phyloP scores from a whole-genome alignment of 192 early-diverging fungal species.

The Backusella psychrophila region DNA sequence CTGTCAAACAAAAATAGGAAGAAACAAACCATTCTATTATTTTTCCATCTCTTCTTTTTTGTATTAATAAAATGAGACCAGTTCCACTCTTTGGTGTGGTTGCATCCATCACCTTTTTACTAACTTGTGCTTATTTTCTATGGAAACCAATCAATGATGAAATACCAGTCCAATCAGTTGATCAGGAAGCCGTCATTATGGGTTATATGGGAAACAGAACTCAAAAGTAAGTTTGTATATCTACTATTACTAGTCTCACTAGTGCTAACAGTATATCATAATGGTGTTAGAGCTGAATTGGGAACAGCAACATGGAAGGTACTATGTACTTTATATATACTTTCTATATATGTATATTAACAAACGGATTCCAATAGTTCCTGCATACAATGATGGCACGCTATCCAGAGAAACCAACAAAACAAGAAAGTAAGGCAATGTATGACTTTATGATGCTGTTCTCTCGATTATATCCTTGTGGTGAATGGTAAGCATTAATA shows the following conservation, averaged over 20 bases:
- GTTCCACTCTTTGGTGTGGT: background rate
- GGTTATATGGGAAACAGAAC: slow-evolving; percentile 40
- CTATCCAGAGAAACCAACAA: slow-evolving; percentile 78
- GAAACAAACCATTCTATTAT: background rate
- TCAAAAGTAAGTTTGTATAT: slow-evolving; percentile 38
- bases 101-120: background rate
- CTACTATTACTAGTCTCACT: background rate
- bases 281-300: slow-evolving; percentile 69
- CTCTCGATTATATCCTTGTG: slow-evolving; percentile 91
- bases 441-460: slow-evolving; percentile 80
- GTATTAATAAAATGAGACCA: background rate
- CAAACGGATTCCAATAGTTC: slow-evolving; percentile 37
- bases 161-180: background rate
- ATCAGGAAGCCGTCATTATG: slow-evolving; percentile 35
- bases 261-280: no score
- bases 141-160: background rate
- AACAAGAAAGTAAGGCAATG: slow-evolving; percentile 72
- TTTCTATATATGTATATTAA: background rate
- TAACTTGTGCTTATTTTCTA: background rate
- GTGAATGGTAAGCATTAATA: slow-evolving; percentile 61
- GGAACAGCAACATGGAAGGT: slow-evolving; percentile 86
- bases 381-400: slow-evolving; percentile 92
- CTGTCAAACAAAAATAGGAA: background rate
- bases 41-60: background rate
- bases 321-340: background rate